Evolutionary conservation across 768 basidiomycete species (phyloP), one percentile per base, ranked within the genome.

Genomic region (Solioccasus polychromus): DNA sequence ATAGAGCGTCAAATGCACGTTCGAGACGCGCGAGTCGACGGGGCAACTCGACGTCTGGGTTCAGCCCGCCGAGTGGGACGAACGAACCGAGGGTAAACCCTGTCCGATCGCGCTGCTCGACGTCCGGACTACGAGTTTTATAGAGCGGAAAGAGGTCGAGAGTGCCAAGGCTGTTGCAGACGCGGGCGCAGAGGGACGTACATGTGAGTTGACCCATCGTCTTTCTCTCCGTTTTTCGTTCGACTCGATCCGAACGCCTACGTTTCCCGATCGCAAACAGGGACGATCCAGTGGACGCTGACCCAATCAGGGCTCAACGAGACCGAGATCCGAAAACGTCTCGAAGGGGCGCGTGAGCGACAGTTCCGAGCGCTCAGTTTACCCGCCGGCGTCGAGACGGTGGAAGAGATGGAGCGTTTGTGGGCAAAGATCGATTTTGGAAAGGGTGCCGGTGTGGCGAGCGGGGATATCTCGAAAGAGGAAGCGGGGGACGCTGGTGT

Each of bases 201-300:
- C 12, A 35, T 63, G 59, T 63, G 23, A 8, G 62, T n/a, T 17
- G 10, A 34, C 4, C 15, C 17, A 4, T 8, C 4, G 32, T n/a
- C n/a, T 34, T 34, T 5, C 15, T 17, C 32, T 8, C 31, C 31
- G 14, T 31, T 15, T n/a, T n/a, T n/a, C n/a, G n/a, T n/a, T n/a
- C n/a, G 30, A 15, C 30, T 6, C 7, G 32, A n/a, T 17, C 4
- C 17, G 31, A 34, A 36, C 5, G 9, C 42, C 52, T 47, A 42
- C 41, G 12, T 41, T 36, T 20, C 20, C 42, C 17, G 20, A 7
- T 26, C n/a, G n/a, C 9, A 46, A 34, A 32, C 32, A 90, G 88
- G 87, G 86, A 71, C 71, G 1, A 53, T 82, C 18, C 72, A 77
- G 11, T 92, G 83, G 72, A 68, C 71, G 29, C 67, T 90, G 32